Base-by-base conservation (phyloP, 1,139 yeast species). In the Suhomyces bokatorum region DNA sequence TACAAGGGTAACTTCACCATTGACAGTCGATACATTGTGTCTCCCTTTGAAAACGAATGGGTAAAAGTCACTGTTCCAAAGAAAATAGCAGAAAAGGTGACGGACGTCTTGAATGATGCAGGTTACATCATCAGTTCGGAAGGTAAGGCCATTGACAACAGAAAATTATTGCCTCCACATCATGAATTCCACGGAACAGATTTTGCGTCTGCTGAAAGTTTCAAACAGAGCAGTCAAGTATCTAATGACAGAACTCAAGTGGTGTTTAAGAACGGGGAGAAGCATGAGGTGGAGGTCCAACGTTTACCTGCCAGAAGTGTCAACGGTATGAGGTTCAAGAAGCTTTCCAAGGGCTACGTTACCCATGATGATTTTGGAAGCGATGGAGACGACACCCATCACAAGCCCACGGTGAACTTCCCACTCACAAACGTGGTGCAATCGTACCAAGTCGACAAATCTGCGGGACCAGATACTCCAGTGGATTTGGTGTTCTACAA, bases 11-110 rank as follows among this genome's bases (percentile, higher is more conserved):
- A 85, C 1, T 93, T 85, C 60, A 90, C 96, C 0, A 67, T 72
- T 35, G 96, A 91, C 63, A 76, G 95, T 0, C 86, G 87, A 49
- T 93, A 74, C 59, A 88, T 87, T 39, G 87, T 93, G 0, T 84
- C 96, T 0, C 98, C 99, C 0, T 93, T 90, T 64, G 73, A 78
- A 45, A 90, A 90, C 59, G 75, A 77, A 42, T 93, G 98, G 98
- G 74, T 70, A 27, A 75, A 73, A 43, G 58, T 85, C 12, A 70
- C 78, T 0, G 61, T 87, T 10, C 86, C 88, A 1, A 67, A 70
- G 39, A 47, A 63, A 1, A 52, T 77, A 14, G 90, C 89, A 0
- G 49, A 67, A 17, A 58, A 67, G 51, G 65, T 86, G 3, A 64
- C 80, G 2, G 65, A 69, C 0, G 60, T 69, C 22, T 69, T 86